Conservation (phyloP, 768 basidiomycete species). For the Rhodotorula paludigena region DNA sequence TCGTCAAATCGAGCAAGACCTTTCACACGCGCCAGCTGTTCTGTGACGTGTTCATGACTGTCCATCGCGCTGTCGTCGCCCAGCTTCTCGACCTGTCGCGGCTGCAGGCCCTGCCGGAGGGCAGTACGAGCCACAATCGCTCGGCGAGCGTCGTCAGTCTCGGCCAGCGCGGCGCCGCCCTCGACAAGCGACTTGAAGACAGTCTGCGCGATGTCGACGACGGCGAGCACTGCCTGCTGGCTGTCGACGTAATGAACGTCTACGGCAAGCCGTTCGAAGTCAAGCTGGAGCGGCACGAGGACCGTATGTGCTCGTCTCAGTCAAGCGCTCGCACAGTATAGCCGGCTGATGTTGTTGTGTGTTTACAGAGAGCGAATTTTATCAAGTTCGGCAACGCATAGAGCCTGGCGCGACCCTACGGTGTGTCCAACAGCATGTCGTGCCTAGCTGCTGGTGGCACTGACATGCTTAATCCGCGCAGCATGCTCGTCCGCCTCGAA, state of each 20-base stretch:
- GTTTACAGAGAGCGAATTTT: constrained; percentile 5
- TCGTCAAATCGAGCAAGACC: constrained; percentile 45
- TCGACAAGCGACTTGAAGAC: constrained; percentile 38
- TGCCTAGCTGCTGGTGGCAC: not conserved
- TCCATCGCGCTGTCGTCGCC: constrained; percentile 91
- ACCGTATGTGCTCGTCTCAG: constrained; percentile 50
- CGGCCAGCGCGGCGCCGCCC: constrained; percentile 23
- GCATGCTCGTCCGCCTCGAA: constrained; percentile 52
- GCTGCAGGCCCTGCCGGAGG: constrained; percentile 46
- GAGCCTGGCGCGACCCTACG: constrained; percentile 57
- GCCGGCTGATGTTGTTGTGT: too few relatives aligned
- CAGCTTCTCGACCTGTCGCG: constrained; percentile 74
- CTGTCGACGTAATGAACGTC: constrained; percentile 82
- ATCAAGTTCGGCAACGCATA: constrained; percentile 29
- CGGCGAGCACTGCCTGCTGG: constrained; percentile 74
- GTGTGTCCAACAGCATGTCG: constrained; percentile 56
- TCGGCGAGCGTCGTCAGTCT: constrained; percentile 30
- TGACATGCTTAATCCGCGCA: not conserved
- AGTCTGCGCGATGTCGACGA: constrained; percentile 51
- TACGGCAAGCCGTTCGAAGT: constrained; percentile 90
- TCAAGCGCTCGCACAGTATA: not conserved
- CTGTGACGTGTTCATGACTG: constrained; percentile 85
- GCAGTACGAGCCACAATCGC: not conserved
- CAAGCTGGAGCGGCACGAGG: constrained; percentile 62
- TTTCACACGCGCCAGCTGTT: constrained; percentile 84